Conservation (phyloP, 208 protist species). For the Crithidia bombi region DNA sequence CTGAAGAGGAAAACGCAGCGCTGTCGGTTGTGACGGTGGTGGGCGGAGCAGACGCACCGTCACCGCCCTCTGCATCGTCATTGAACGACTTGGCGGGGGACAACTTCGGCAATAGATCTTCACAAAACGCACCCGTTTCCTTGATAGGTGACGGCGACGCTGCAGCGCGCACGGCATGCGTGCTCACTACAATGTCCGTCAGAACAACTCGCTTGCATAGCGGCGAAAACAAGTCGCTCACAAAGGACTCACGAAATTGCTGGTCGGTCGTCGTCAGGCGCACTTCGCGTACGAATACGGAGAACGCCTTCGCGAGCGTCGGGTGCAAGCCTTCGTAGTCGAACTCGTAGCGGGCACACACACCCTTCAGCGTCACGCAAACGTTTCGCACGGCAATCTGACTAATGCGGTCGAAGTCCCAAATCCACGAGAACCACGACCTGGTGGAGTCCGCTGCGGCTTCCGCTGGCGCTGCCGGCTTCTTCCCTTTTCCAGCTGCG, state of each 20-base stretch:
- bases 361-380: conserved; percentile 44
- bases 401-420: conserved; percentile 56
- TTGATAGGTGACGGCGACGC: not conserved
- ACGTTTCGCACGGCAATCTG: conserved; percentile 57
- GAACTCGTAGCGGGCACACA: conserved; percentile 65
- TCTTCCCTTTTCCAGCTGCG: not conserved
- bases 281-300: conserved; percentile 51
- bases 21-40: not conserved
- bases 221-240: conserved; percentile 25
- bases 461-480: not conserved
- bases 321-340: conserved; percentile 74
- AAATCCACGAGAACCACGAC: conserved; percentile 38
- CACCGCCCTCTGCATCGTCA: not conserved
- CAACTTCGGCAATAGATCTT: not conserved
- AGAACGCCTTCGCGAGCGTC: conserved; percentile 46
- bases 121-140: not conserved
- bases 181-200: conserved; percentile 17
- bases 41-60: not conserved
- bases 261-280: conserved; percentile 58
- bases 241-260: conserved; percentile 45
- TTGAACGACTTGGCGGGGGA: not conserved
- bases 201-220: conserved; percentile 22
- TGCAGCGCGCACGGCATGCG: conserved; percentile 10
- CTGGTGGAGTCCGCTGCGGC: not conserved
- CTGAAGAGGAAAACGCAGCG: not conserved